A percentile compares a stretch with the other conserved stretches of the same genome.
Evolutionary conservation across 441 rosid genomes (phyloP).

Genomic region (Bocquillonia castaneifolia): DNA sequence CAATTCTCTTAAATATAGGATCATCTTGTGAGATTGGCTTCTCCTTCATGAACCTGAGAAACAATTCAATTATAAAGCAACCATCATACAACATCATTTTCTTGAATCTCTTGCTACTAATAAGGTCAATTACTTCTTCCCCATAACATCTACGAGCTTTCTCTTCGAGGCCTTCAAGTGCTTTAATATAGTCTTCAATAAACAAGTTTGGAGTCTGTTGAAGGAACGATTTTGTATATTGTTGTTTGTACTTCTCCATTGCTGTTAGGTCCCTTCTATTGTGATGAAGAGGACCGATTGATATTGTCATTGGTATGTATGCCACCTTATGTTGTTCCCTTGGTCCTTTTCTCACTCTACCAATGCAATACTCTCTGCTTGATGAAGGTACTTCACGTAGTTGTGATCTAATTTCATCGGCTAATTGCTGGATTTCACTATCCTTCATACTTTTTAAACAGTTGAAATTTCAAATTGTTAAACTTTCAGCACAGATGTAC

Average conservation of each 20-base stretch:
- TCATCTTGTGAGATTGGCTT: background rate
- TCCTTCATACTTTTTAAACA: slow-evolving; percentile 4
- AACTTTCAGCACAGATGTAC: too few relatives aligned
- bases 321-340: background rate
- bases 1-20: slow-evolving; percentile 4
- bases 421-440: background rate
- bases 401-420: slow-evolving; percentile 9
- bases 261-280: background rate
- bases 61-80: slow-evolving; percentile 2
- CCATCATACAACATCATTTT: slow-evolving; percentile 15
- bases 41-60: slow-evolving; percentile 1
- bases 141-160: slow-evolving; percentile 7
- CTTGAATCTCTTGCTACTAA: slow-evolving; percentile 7
- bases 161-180: slow-evolving; percentile 4
- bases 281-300: slow-evolving; percentile 12
- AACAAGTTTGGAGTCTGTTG: background rate
- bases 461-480: too few relatives aligned
- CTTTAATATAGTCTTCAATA: slow-evolving; percentile 9
- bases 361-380: background rate
- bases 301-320: slow-evolving; percentile 4
- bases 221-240: background rate
- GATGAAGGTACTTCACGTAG: background rate
- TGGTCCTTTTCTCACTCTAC: background rate
- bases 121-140: slow-evolving; percentile 1
- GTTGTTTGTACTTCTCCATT: background rate